Evolutionary conservation across 495 filamentous ascomycete species (phyloP), one percentile per base, ranked within the genome.

Genomic region (Parmelia sp.): DNA sequence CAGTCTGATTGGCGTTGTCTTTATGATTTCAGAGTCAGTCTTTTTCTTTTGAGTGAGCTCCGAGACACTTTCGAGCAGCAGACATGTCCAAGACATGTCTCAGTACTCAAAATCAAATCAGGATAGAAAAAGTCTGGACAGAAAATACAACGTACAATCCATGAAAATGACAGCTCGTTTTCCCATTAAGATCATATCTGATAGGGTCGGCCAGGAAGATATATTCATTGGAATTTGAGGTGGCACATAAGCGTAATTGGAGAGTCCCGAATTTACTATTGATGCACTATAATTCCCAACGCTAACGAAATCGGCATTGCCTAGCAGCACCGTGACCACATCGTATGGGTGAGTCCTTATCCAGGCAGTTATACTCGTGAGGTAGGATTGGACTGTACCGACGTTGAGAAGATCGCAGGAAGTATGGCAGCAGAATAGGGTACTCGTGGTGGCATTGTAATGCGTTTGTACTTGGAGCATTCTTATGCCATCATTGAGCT

Each of bases 401-500:
- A 84, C 87, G 69, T 96, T 84, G 31, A 96, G 80, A 21, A 96
- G 74, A 62, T 89, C 80, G 77, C 92, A 97, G 61, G 78, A 83
- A 14, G 89, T 91, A 73, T 95, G 89, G 74, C 87, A 90, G 65
- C 82, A 85, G 65, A 82, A 79, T 39, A 89, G 68, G 0, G 83
- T 84, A 21, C 76, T 78, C 64, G 87, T 87, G 36, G 81, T 74
- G 21, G 60, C 59, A 19, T 67, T 67, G 57, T 83, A 81, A 73
- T 96, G 92, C 9, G 85, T 87, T 76, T 97, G 90, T 33, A 86
- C 91, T 79, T 96, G 91, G 21, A 97, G 70, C 83, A 96, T 93
- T 58, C 93, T 88, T 66, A 96, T 79, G 21, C 93, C 93, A 67
- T 95, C 91, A 71, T 96, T 83, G 37, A 97, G 77, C 76, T 97